phyloP scores from a whole-genome alignment of 179 eudicot species.

The Carnegiea gigantea region DNA sequence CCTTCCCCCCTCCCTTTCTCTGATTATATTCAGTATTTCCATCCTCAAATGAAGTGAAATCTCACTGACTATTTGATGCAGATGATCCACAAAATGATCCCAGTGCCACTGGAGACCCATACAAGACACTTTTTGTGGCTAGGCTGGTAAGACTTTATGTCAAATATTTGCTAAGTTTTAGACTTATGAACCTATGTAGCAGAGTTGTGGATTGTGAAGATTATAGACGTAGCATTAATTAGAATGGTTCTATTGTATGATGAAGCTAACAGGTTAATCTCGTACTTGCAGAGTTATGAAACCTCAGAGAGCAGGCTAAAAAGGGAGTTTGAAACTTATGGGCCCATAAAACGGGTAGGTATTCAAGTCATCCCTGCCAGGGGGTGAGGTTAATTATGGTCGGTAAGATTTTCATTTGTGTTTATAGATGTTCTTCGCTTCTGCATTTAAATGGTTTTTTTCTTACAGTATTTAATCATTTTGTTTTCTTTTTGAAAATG shows the following conservation, averaged over 20 bases:
- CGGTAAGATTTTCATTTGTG: conserved; percentile 58
- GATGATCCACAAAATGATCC: conserved; percentile 93
- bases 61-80: conserved; percentile 33
- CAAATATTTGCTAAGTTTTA: neutral
- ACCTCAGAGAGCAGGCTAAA: conserved; percentile 96
- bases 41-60: neutral
- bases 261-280: conserved; percentile 13
- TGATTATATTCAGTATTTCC: neutral
- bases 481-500: neutral
- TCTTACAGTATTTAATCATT: neutral
- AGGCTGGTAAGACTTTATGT: conserved; percentile 63
- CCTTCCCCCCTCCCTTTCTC: neutral
- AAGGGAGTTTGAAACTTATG: conserved; percentile 99
- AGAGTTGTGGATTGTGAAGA: neutral
- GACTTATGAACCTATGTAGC: neutral
- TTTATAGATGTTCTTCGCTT: neutral
- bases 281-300: conserved; percentile 74
- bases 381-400: conserved; percentile 70
- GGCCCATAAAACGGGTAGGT: conserved; percentile 99
- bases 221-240: neutral
- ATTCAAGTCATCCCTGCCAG: conserved; percentile 47
- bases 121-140: conserved; percentile 93
- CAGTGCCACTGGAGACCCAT: conserved; percentile 87
- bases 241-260: neutral
- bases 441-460: neutral